A percentile compares a stretch with the other conserved stretches of the same genome.
Evolutionary conservation across 164 flowering plant genomes (phyloP).

Genomic region (Santalum album): DNA sequence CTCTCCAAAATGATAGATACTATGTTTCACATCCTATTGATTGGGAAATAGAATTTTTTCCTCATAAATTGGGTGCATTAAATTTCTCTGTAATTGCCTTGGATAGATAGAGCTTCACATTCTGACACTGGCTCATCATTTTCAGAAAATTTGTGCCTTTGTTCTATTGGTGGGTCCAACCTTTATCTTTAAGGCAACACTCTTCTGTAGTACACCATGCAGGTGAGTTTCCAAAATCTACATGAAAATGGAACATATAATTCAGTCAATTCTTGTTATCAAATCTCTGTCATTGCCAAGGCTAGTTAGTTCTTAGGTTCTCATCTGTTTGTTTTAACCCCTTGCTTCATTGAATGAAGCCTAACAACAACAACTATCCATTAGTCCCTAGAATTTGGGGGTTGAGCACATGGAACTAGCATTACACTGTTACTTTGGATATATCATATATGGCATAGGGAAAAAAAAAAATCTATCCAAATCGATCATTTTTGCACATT

Average conservation of each 20-base stretch:
- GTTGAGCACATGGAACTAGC: too few relatives aligned
- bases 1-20: too few relatives aligned
- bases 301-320: too few relatives aligned
- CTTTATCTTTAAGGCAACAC: conserved; percentile 12
- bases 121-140: conserved; percentile 7
- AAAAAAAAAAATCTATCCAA: neutral
- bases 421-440: too few relatives aligned
- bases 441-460: neutral
- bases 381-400: too few relatives aligned
- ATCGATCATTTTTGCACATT: neutral
- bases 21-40: too few relatives aligned
- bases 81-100: neutral
- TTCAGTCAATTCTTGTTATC: neutral
- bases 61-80: too few relatives aligned
- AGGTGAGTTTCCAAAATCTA: conserved; percentile 20
- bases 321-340: too few relatives aligned
- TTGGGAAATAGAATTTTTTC: too few relatives aligned
- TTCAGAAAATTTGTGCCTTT: conserved; percentile 30
- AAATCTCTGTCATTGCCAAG: too few relatives aligned
- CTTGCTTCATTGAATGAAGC: too few relatives aligned
- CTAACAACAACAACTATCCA: too few relatives aligned
- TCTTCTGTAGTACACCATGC: neutral
- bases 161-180: conserved; percentile 19
- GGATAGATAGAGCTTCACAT: neutral
- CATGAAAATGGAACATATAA: neutral